A percentile compares a stretch with the other conserved stretches of the same genome.
Conservation (phyloP, 2,329 filamentous ascomycete genomes). For the Epichloe gansuensis region DNA sequence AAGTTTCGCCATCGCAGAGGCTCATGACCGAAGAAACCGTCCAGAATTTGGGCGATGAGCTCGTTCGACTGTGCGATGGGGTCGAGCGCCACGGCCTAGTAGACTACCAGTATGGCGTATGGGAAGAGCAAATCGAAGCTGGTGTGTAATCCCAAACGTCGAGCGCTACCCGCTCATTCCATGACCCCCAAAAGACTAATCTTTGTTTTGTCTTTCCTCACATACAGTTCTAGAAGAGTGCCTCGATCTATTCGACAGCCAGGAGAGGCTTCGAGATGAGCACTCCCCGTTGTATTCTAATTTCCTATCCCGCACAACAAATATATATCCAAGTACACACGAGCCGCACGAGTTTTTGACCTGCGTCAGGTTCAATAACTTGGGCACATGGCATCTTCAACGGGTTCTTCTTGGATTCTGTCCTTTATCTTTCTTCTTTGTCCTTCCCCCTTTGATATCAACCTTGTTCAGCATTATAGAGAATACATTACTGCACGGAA, state of each 20-base stretch:
- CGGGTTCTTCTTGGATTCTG: neutral
- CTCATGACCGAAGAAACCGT: slow-evolving; percentile 58
- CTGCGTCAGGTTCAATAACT: neutral
- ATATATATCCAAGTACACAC: too few relatives aligned
- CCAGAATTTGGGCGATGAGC: slow-evolving; percentile 67
- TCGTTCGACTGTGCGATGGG: slow-evolving; percentile 72
- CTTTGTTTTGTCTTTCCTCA: neutral
- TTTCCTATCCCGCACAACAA: neutral
- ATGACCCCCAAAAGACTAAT: neutral
- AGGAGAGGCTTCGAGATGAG: neutral
- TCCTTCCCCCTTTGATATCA: neutral
- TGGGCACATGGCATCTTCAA: neutral
- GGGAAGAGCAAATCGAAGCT: slow-evolving; percentile 82
- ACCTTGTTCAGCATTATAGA: neutral
- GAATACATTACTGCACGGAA: neutral
- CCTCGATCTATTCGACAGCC: slow-evolving; percentile 4
- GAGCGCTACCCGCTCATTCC: neutral
- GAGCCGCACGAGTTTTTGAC: neutral
- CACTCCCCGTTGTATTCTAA: neutral
- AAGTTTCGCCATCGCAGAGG: slow-evolving; percentile 44
- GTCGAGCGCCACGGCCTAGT: slow-evolving; percentile 88
- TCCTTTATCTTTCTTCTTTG: neutral
- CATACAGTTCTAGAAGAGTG: slow-evolving; percentile 3
- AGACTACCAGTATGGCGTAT: slow-evolving; percentile 94
- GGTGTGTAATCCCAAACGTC: slow-evolving; percentile 39